Conservation (phyloP, 163 green algal species). For the Trebouxiophyceae sp. region DNA sequence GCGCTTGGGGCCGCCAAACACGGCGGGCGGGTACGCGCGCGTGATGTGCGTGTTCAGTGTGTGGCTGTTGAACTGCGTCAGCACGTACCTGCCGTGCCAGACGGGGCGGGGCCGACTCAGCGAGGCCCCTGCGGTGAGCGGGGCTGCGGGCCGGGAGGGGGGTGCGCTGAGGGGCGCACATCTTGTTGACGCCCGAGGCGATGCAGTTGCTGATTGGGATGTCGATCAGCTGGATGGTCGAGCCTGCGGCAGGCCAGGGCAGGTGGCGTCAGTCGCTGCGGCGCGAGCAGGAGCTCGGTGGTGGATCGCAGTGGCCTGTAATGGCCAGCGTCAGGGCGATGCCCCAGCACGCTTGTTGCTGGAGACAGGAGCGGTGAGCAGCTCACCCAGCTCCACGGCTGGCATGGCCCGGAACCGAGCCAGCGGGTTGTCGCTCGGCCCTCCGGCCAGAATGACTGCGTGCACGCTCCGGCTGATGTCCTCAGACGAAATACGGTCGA, state of each 20-base stretch:
- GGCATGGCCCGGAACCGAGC: constrained; percentile 44
- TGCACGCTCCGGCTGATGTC: constrained; percentile 29
- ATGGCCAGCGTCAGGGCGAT: not conserved
- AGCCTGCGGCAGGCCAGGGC: constrained; percentile 17
- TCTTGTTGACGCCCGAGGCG: constrained; percentile 93
- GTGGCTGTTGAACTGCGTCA: constrained; percentile 99
- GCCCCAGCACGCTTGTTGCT: not conserved
- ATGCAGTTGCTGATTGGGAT: constrained; percentile 98
- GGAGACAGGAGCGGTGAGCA: not conserved
- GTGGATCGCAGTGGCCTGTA: no score
- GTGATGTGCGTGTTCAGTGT: constrained; percentile 96
- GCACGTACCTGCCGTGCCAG: constrained; percentile 81
- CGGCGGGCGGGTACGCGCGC: constrained; percentile 34
- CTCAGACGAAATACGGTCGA: constrained; percentile 2
- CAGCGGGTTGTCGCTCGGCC: constrained; percentile 40
- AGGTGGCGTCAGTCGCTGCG: no score
- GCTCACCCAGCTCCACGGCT: constrained; percentile 37
- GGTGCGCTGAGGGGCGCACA: constrained; percentile 30
- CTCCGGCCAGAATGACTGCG: constrained; percentile 46
- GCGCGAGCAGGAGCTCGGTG: no score
- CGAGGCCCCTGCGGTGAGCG: not conserved
- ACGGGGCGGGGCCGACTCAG: no score
- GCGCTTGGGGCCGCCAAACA: constrained; percentile 27
- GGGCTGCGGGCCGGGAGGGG: not conserved
- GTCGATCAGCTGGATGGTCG: constrained; percentile 93